Evolutionary conservation across 306 rosid species (phyloP), one percentile per base, ranked within the genome.

Genomic region (Quercus cerris): DNA sequence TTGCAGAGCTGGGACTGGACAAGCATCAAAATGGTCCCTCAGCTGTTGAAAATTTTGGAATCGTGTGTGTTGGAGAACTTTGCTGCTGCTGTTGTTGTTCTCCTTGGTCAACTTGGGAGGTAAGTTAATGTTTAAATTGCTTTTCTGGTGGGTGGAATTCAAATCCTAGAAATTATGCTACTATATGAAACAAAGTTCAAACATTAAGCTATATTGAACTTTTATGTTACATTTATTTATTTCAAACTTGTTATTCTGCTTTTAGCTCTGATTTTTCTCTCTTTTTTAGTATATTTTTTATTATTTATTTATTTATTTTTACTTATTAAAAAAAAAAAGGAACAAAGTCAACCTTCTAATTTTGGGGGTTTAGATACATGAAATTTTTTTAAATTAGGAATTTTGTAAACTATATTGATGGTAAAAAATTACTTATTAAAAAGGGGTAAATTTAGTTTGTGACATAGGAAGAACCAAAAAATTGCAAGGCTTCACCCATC

Each of bases 41-140:
- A 64, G 84, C 84, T 94, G 71, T 82, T 88, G 81, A 82, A 83
- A 70, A 67, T 91, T 57, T 79, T 93, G 75, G 88, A 89, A 51
- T 87, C 88, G 4, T 82, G 91, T 77, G 79, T 18, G 20, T 81
- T 70, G 76, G 92, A 85, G 81, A 79, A 79, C 64, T 84, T 85
- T 41, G 81, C 70, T 74, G 76, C 88, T 57, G 87, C 87, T 61
- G 70, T 93, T 70, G 72, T 89, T 74, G 82, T 88, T 88, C 95
- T 94, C 69, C 94, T 94, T 54, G 97, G 93, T 80, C 97, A 90
- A 82, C 94, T 94, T 81, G 97, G 99, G 86, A 91, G 95, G 99
- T 93, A 88, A 75, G 31, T 71, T 76, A 38, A 75, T 69, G 13
- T n/a, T 59, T 82, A 67, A 25, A 79, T 75, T 80, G 51, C 44